These are phyloP conservation scores for Rhynchospora tenuis DNA, from an alignment of 176 grass and related monocot genomes.

Conservation along the genomic window DNA sequence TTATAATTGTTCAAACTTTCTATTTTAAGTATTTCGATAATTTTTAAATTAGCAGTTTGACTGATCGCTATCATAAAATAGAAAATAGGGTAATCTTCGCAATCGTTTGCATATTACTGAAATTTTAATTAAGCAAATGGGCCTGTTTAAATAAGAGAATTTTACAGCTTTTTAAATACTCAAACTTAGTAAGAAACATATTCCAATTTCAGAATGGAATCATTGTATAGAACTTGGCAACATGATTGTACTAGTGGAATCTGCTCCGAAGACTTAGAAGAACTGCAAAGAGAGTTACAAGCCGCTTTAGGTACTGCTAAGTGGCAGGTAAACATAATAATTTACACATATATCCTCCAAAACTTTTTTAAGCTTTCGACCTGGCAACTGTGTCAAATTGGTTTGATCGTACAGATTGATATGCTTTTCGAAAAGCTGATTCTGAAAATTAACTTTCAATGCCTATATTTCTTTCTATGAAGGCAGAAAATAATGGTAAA, in stretches of 20 bases:
- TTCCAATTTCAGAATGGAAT: slow-evolving; percentile 68
- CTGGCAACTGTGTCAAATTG: neutral
- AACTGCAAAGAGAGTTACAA: slow-evolving; percentile 60
- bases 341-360: neutral
- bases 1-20: neutral
- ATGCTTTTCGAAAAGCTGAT: neutral
- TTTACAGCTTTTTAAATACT: neutral
- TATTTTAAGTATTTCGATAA: neutral
- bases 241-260: slow-evolving; percentile 27
- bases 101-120: neutral
- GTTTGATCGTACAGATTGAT: neutral
- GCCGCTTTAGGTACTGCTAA: slow-evolving; percentile 83
- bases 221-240: slow-evolving; percentile 75
- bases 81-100: neutral
- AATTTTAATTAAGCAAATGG: neutral
- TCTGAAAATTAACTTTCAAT: neutral
- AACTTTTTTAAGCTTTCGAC: neutral
- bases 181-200: neutral
- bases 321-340: slow-evolving; percentile 62
- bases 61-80: neutral
- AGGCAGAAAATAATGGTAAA: neutral
- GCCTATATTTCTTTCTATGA: neutral
- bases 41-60: neutral
- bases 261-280: slow-evolving; percentile 33
- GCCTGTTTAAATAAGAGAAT: neutral